Base-by-base conservation (phyloP, 805 yeast genomes). In the Debaryomyces hansenii region DNA sequence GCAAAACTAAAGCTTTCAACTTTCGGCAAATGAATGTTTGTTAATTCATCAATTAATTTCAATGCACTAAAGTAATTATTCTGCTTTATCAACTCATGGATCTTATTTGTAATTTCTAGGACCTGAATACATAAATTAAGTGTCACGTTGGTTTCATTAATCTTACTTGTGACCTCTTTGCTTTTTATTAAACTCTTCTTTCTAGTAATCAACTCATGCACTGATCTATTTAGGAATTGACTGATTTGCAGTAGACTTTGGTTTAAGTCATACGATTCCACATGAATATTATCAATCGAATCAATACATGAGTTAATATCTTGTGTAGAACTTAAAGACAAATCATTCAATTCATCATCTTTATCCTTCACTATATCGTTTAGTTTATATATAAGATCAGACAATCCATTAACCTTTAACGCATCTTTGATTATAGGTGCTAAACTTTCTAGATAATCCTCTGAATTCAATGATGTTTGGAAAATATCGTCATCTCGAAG, bases 11-110 rank as follows among this genome's bases (percentile, higher is more conserved):
- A 87, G 43, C 82, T 79, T 42, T 84, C 85, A 28, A 83, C 85
- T 45, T 83, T 87, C 49, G 85, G 86, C 39, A 85, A 69, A 54
- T 85, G 88, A 36, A 85, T 73, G 46, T 78, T 79, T 35, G 84
- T 82, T 51, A 92, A 71, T 57, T 84, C 90, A 49, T 90, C 91
- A 42, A 90, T 70, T 54, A 86, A 80, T 63, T 90, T 89, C 55
- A 94, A 78, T 0, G 97, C 97, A 49, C 87, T 87, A 62, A 89
- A 91, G 56, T 87, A 88, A 55, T 84, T 83, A 56, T 83, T 82
- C 48, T 81, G 82, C 44, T 83, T 79, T 50, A 90, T 85, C 59
- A 91, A 71, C 34, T 87, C 91, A 60, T 90, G 89, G 41, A 90
- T 87, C 57, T 84, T 87, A 66, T 90, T 91, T 12, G 96, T 87